phyloP scores from a whole-genome alignment of 129 eudicot species.

The Pseudognaphalium luteoalbum region DNA sequence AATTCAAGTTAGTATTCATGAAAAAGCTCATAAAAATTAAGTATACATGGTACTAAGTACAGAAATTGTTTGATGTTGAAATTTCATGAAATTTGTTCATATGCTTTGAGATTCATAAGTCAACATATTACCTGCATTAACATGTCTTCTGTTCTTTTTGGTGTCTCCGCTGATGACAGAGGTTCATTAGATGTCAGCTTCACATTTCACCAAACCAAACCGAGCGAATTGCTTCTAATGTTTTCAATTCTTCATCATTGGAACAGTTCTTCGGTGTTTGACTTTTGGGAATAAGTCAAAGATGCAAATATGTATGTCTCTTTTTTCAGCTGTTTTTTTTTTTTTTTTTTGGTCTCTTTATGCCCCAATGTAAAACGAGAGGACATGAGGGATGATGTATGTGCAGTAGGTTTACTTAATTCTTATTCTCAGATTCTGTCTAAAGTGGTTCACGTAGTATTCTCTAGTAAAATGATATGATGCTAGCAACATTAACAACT shows the following conservation, averaged over 20 bases:
- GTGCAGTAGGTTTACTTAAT: conserved; percentile 11
- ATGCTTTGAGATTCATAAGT: background rate
- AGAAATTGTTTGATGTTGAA: background rate
- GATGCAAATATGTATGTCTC: background rate
- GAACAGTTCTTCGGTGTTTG: conserved; percentile 65
- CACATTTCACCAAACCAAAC: conserved; percentile 53
- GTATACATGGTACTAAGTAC: background rate
- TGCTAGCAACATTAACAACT: background rate
- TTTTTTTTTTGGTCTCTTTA: background rate
- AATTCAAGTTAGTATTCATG: no score
- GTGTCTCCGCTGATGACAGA: conserved; percentile 33
- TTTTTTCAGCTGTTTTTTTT: background rate
- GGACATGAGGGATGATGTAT: conserved; percentile 10
- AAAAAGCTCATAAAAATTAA: background rate
- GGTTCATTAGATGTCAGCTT: conserved; percentile 82
- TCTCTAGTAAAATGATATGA: background rate
- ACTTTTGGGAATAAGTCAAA: conserved; percentile 25
- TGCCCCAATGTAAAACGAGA: background rate
- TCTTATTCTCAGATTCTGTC: background rate
- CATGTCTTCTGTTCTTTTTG: background rate
- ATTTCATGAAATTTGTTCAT: background rate
- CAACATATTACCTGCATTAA: background rate
- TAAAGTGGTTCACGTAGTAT: background rate
- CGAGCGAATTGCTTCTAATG: conserved; percentile 61
- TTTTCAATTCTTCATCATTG: conserved; percentile 59